phyloP scores from a whole-genome alignment of 2,329 filamentous ascomycete species.

The Dactylellina parvicollis region DNA sequence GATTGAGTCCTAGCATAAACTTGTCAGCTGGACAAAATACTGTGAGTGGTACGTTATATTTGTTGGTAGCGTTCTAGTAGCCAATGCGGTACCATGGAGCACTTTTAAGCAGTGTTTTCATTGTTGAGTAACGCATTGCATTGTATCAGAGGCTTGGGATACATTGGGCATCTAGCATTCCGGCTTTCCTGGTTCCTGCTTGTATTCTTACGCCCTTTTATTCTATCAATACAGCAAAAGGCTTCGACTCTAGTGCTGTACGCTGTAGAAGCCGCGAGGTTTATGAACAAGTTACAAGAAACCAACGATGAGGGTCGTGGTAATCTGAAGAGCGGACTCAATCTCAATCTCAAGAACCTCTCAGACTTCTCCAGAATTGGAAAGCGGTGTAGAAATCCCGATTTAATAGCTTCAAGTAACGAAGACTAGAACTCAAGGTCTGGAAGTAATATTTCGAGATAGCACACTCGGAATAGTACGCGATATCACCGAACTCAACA shows the following conservation, averaged over 20 bases:
- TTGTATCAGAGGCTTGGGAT: conserved; percentile 70
- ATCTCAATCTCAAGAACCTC: not conserved
- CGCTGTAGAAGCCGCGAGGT: conserved; percentile 72
- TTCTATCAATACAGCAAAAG: conserved; percentile 76
- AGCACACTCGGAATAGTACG: conserved; percentile 17
- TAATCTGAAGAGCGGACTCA: conserved; percentile 10
- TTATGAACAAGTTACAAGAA: conserved; percentile 65
- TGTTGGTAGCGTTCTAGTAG: conserved; percentile 77
- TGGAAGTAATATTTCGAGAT: not conserved
- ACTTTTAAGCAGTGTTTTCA: conserved; percentile 42
- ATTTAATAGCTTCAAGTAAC: not conserved
- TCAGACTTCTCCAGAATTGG: not conserved
- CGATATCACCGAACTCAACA: not conserved
- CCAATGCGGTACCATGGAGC: conserved; percentile 68
- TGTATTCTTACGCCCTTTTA: conserved; percentile 79
- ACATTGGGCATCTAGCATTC: conserved; percentile 74
- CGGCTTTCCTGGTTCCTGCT: conserved; percentile 76
- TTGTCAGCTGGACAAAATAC: not conserved
- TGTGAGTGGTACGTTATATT: conserved; percentile 64
- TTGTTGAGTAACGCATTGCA: conserved; percentile 59
- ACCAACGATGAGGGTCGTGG: too few species aligned
- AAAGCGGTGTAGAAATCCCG: not conserved
- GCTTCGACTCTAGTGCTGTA: conserved; percentile 75
- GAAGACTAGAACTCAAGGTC: not conserved
- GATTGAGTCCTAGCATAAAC: not conserved